A percentile compares a stretch with the other conserved stretches of the same genome.
Conservation (phyloP, 345 rosid species). For the Lepidium africanum region DNA sequence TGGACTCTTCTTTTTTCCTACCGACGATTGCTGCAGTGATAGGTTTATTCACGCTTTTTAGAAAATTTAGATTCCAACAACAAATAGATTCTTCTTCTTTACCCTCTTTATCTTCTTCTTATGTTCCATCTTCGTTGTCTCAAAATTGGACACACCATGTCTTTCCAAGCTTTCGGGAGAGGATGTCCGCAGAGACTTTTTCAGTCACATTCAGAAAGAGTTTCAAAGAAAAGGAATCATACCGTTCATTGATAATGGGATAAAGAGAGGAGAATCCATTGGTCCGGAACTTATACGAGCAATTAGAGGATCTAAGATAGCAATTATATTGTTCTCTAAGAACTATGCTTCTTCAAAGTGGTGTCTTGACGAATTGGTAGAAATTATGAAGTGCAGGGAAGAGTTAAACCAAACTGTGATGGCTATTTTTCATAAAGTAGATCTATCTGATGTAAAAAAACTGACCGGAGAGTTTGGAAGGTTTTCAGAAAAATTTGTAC, state of each 20-base stretch:
- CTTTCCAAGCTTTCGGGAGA: not conserved
- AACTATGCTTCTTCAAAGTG: not conserved
- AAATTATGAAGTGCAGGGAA: not conserved
- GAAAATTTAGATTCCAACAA: not conserved
- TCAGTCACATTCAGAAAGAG: not conserved
- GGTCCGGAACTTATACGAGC: not conserved
- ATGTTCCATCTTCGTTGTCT: not conserved
- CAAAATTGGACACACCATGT: not conserved
- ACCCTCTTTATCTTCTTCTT: too few relatives aligned
- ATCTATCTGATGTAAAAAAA: not conserved
- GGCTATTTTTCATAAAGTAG: not conserved
- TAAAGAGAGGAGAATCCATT: slow-evolving; percentile 1
- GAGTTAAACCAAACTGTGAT: not conserved
- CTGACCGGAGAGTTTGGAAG: not conserved
- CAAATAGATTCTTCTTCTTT: not conserved
- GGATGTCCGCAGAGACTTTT: not conserved
- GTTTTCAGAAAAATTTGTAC: not conserved
- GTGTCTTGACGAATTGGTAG: not conserved
- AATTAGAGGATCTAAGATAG: not conserved
- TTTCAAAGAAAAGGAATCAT: not conserved
- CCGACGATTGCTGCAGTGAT: too few relatives aligned
- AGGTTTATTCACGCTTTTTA: not conserved
- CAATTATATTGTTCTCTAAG: not conserved
- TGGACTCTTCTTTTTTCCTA: too few relatives aligned
- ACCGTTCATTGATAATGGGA: not conserved